Percentiles rank a stretch among this genome's conserved stretches.
phyloP scores from a whole-genome alignment of 73 alveolate species.

The Stentor roeselii region DNA sequence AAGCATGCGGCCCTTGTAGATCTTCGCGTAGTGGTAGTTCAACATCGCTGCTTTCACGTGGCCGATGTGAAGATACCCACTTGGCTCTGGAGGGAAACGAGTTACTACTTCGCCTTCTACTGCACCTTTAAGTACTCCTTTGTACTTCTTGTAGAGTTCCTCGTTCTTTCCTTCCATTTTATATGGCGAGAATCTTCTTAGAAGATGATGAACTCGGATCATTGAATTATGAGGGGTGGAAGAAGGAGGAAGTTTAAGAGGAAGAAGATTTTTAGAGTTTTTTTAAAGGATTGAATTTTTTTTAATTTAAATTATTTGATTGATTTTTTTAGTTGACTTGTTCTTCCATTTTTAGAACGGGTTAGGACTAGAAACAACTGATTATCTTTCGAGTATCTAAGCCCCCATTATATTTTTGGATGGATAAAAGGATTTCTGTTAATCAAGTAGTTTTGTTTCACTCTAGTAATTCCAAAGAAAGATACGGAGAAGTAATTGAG shows the following conservation, averaged over 20 bases:
- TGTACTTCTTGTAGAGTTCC: neutral
- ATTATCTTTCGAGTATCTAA: neutral
- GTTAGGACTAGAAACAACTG: neutral
- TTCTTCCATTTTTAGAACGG: neutral
- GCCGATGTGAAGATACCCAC: conserved; percentile 97
- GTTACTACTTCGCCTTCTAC: conserved; percentile 91
- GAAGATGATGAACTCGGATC: too few species aligned
- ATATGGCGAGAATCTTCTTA: too few species aligned
- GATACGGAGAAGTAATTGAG: conserved; percentile 8
- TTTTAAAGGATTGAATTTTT: neutral
- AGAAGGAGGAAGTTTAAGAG: too few species aligned
- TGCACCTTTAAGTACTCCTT: conserved; percentile 21
- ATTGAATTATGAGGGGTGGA: too few species aligned
- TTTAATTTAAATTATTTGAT: neutral
- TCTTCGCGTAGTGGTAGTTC: conserved; percentile 93
- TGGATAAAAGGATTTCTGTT: neutral
- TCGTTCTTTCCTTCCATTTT: neutral
- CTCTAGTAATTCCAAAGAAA: neutral
- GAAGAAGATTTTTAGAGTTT: too few species aligned
- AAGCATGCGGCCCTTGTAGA: conserved; percentile 94
- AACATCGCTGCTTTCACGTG: conserved; percentile 98
- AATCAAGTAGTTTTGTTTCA: neutral
- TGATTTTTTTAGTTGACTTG: neutral
- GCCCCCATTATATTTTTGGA: neutral
- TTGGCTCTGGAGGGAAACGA: conserved; percentile 95